Evolutionary conservation across 345 rosid genomes (phyloP), one percentile per base, ranked within the genome.

Genomic region (Melaleuca quinquenervia): DNA sequence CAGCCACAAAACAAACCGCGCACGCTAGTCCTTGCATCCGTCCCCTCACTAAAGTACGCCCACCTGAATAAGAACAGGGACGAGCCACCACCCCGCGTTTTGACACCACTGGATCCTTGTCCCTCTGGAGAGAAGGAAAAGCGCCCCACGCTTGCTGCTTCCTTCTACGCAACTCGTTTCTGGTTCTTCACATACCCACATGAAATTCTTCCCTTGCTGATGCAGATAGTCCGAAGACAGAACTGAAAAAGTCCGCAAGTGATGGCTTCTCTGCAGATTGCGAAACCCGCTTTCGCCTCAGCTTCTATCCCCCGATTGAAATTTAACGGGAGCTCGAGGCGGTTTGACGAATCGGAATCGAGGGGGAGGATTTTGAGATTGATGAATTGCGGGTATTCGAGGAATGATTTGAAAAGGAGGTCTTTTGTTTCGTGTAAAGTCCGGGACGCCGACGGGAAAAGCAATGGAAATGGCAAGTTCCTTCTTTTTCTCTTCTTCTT

Each of bases 361-460:
- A 82, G 90, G 85, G 91, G 88, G 89, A 86, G 87, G 86, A 56
- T 74, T 84, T 60, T 89, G 64, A 86, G 85, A 87, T 88, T 88
- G 48, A 29, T 21, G 78, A 18, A 32, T 70, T 32, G 78, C 36
- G 24, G 78, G 78, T 70, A 70, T 21, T 70, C 78, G 78, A 2
- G 78, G 45, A 21, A 70, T 32, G 78, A 21, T 70, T 8, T 78
- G n/a, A 82, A 58, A 45, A 84, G 86, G 74, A 85, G 82, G 82
- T 86, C 87, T 84, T 75, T 89, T 85, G 90, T 94, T 83, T 82
- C 52, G 82, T 95, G 95, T 82, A 90, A 94, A 22, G 87, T 90
- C 85, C 91, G 85, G 74, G 92, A 95, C 32, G 94, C 89, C 50
- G 97, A 93, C 82, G 91, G 90, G 82, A 92, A 90, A 85, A 90